Evolutionary conservation across 805 yeast genomes (phyloP).

Genomic region (Ogataea trehaloabstinens): DNA sequence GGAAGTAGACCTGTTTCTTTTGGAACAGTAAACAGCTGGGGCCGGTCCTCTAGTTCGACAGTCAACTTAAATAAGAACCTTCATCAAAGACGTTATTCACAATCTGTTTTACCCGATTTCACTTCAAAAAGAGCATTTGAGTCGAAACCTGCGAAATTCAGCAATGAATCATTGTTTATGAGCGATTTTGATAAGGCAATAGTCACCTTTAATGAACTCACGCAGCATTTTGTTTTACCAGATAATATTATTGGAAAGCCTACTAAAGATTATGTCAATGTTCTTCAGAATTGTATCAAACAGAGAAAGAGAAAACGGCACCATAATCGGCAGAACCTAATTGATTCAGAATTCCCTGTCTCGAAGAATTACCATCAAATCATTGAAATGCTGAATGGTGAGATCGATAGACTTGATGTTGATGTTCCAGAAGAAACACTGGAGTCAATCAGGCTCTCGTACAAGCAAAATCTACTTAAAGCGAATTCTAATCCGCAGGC

Average conservation of each 20-base stretch:
- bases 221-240: slow-evolving; percentile 25
- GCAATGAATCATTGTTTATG: background rate
- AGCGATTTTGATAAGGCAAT: slow-evolving; percentile 9
- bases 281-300: slow-evolving; percentile 15
- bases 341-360: slow-evolving; percentile 8
- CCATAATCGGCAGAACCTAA: slow-evolving; percentile 3
- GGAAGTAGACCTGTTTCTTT: slow-evolving; percentile 5
- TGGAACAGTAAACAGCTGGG: background rate
- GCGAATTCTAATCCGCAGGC: slow-evolving; percentile 9
- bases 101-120: background rate
- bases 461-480: slow-evolving; percentile 7
- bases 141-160: background rate
- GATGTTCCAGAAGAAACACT: slow-evolving; percentile 10
- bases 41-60: background rate
- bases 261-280: slow-evolving; percentile 16
- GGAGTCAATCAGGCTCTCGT: slow-evolving; percentile 9
- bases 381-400: slow-evolving; percentile 9
- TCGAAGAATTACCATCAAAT: slow-evolving; percentile 10
- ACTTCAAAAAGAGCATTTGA: background rate
- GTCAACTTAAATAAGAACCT: no score
- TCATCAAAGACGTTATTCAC: background rate
- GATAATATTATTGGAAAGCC: slow-evolving; percentile 21
- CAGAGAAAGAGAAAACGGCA: slow-evolving; percentile 2
- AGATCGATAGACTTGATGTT: slow-evolving; percentile 7
- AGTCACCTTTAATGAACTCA: slow-evolving; percentile 17